Evolutionary conservation across 371 early-diverging fungal species (phyloP).

Genomic region (Haplosporangium sp.): DNA sequence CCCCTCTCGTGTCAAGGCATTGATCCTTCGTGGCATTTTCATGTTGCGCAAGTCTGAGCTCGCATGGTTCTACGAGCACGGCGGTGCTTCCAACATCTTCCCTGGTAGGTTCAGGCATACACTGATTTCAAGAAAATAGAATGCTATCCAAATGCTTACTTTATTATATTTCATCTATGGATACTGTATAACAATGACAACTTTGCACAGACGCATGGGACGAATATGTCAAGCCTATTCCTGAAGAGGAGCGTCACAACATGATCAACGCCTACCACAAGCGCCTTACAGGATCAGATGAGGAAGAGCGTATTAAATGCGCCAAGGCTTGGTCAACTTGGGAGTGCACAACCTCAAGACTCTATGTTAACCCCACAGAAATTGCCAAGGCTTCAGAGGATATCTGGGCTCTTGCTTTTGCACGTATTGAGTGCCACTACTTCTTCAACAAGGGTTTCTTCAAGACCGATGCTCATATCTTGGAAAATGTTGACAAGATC

Average conservation of each 20-base stretch:
- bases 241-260: constrained; percentile 69
- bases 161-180: not conserved
- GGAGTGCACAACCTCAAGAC: constrained; percentile 68
- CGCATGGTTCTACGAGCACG: constrained; percentile 72
- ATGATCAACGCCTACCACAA: constrained; percentile 71
- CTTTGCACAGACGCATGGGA: constrained; percentile 61
- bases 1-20: constrained; percentile 66
- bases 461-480: constrained; percentile 61
- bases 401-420: constrained; percentile 73
- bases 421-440: constrained; percentile 75
- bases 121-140: not conserved
- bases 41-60: constrained; percentile 66
- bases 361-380: constrained; percentile 61
- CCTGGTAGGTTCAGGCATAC: constrained; percentile 56
- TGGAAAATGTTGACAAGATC: constrained; percentile 66
- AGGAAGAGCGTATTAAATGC: constrained; percentile 58
- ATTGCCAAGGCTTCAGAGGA: constrained; percentile 67
- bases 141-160: not conserved
- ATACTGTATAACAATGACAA: not conserved
- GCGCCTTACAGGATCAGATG: constrained; percentile 66
- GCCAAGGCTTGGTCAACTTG: constrained; percentile 73
- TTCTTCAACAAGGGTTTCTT: constrained; percentile 78
- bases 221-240: constrained; percentile 67
- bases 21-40: constrained; percentile 76
- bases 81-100: constrained; percentile 66